Conservation (phyloP, 345 rosid species). For the Populus euphratica region DNA sequence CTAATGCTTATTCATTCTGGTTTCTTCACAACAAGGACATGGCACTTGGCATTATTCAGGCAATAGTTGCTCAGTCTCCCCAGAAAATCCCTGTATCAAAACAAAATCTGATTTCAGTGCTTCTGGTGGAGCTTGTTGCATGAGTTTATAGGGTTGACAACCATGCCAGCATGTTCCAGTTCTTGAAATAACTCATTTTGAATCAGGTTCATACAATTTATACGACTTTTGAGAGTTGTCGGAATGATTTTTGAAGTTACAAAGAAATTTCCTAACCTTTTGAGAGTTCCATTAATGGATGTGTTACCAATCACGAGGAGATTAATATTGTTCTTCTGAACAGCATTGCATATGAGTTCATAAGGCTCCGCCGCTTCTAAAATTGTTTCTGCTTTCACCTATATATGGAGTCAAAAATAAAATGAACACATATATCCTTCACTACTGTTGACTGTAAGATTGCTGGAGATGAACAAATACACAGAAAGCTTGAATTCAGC, state of each 20-base stretch:
- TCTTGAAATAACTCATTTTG: too few relatives aligned
- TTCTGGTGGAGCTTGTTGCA: too few relatives aligned
- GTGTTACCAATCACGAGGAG: background rate
- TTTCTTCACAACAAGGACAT: constrained; percentile 21
- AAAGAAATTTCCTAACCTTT: background rate
- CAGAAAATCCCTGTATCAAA: constrained; percentile 6
- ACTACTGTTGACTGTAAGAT: too few relatives aligned
- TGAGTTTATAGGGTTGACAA: too few relatives aligned
- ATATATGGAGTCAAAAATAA: background rate
- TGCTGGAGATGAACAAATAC: background rate
- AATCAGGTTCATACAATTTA: too few relatives aligned
- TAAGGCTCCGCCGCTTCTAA: background rate
- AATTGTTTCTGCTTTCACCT: constrained; percentile 8
- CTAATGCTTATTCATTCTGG: background rate
- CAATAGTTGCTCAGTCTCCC: constrained; percentile 17
- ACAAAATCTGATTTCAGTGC: too few relatives aligned
- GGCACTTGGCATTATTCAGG: constrained; percentile 12
- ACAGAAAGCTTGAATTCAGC: background rate
- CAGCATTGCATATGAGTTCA: background rate
- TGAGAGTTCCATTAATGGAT: background rate
- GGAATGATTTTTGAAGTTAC: too few relatives aligned
- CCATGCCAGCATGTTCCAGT: too few relatives aligned
- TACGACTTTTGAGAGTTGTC: too few relatives aligned
- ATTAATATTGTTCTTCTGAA: background rate
- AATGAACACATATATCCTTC: background rate